Conservation (phyloP, 257 asterid genomes). For the Nicotiana sylvestris region DNA sequence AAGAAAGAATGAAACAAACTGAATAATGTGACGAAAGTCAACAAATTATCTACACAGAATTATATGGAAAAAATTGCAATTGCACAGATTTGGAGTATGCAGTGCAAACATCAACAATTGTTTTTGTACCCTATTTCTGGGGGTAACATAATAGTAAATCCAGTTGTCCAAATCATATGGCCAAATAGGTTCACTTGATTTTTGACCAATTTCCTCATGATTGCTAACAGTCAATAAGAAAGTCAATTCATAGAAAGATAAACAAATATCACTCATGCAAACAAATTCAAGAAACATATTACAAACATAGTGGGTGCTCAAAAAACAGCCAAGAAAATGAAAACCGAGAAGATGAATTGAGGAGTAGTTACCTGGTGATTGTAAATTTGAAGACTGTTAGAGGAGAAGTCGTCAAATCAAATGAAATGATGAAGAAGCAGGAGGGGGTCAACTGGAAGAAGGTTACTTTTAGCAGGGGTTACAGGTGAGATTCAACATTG, state of each 20-base stretch:
- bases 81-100: background rate
- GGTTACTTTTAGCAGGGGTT: slow-evolving; percentile 9
- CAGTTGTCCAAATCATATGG: background rate
- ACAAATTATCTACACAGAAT: background rate
- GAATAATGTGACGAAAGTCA: background rate
- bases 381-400: background rate
- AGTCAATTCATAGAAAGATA: background rate
- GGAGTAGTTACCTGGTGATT: background rate
- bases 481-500: background rate
- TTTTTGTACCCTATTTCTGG: background rate
- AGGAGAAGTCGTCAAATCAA: background rate
- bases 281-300: background rate
- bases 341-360: background rate
- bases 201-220: background rate
- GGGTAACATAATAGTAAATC: background rate
- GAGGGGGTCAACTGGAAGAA: slow-evolving; percentile 16
- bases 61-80: background rate
- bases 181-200: background rate
- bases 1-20: background rate
- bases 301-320: background rate
- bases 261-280: background rate
- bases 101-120: background rate
- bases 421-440: background rate
- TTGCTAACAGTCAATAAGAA: background rate
- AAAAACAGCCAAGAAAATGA: background rate